A percentile compares a stretch with the other conserved stretches of the same genome.
Evolutionary conservation across 371 early-diverging fungal species (phyloP).

Genomic region (Syncephalastrum sp.): DNA sequence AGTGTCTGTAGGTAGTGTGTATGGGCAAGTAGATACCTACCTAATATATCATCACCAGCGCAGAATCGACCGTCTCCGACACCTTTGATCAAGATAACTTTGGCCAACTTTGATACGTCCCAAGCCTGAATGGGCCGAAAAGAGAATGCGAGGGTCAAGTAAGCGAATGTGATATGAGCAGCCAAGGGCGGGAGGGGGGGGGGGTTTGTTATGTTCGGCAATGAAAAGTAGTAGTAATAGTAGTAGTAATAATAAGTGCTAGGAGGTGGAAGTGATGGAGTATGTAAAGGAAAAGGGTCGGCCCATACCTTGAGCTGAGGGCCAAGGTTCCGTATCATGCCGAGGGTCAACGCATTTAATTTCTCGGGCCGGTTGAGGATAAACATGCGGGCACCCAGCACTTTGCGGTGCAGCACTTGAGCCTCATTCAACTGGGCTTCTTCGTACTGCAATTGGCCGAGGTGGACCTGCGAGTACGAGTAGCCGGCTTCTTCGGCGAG

Average conservation of each 20-base stretch:
- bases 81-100: constrained; percentile 84
- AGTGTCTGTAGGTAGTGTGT: too few species aligned
- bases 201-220: too few species aligned
- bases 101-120: constrained; percentile 85
- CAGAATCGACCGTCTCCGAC: constrained; percentile 83
- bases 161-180: too few species aligned
- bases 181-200: too few species aligned
- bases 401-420: constrained; percentile 60
- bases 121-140: constrained; percentile 58
- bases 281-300: too few species aligned
- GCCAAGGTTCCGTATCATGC: constrained; percentile 86
- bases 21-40: constrained; percentile 39
- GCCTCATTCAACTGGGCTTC: constrained; percentile 28
- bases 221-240: too few species aligned
- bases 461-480: not conserved
- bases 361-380: constrained; percentile 88
- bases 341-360: constrained; percentile 84
- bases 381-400: constrained; percentile 58
- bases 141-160: not conserved
- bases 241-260: too few species aligned
- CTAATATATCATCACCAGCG: constrained; percentile 94
- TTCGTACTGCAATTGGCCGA: not conserved
- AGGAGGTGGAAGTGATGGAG: too few species aligned
- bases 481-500: not conserved
- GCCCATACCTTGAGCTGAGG: constrained; percentile 74